Base-by-base conservation (phyloP, 2,329 filamentous ascomycete species). In the Pseudonectria foliicola region DNA sequence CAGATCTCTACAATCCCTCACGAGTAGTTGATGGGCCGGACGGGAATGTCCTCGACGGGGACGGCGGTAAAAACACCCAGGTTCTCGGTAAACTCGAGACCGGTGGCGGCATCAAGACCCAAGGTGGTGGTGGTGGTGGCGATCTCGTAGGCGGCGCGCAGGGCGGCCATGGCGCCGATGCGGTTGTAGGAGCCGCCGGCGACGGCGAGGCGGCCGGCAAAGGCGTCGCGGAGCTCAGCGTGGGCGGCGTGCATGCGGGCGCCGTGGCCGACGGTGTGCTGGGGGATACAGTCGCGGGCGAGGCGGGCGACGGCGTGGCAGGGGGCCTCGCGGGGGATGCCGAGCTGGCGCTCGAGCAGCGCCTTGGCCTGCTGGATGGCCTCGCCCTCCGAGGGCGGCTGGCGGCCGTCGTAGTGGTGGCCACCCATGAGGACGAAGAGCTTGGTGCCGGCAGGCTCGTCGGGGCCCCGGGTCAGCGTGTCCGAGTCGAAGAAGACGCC, bases 371-470 rank as follows among this genome's bases (percentile, higher is more conserved):
- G 82, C 6, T 61, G 55, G 16, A 84, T 64, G 12, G 78, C 87
- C 45, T 84, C 72, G 11, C 80, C 67, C 42, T 80, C 70, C 33
- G 73, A 65, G 0, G 87, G 88, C 1, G 49, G 33, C 2, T 42
- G 50, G 29, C 45, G 46, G 45, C 49, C 51, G 38, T 67, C 73
- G 56, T 87, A 96, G 74, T 85, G 87, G 62, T 95, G 88, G 2
- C 92, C 92, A 39, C 92, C 92, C 37, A 98, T 68, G 79, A 98
- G 94, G 49, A 96, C 85, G 12, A 90, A 95, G 34, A 96, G 62
- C 59, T 94, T 95, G 11, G 87, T 94, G 15, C 85, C 87, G 25
- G 46, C 45, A n/a, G 60, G 59, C 41, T 61, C 59, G 54, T 82
- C 75, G 48, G 75, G 69, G 13, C 71, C 73, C 31, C 60, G 51